Conservation (phyloP, 2,329 filamentous ascomycete species). For the Cladosporium austrohemisphaericum region DNA sequence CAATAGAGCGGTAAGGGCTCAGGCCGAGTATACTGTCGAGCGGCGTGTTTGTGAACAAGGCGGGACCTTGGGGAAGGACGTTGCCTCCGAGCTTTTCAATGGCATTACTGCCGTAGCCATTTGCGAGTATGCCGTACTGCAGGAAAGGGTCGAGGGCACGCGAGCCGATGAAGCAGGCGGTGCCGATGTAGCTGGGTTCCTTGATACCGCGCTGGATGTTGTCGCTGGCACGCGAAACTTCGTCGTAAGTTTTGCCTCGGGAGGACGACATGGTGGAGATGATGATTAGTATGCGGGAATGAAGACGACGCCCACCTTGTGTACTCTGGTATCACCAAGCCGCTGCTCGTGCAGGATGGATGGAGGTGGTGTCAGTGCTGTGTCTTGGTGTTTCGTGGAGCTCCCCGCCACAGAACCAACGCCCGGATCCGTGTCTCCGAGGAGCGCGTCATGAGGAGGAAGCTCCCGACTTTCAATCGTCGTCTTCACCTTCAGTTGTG, state of each 20-base stretch:
- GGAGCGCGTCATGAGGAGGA: too few relatives aligned
- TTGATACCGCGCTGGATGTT: slow-evolving; percentile 40
- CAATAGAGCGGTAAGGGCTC: slow-evolving; percentile 48
- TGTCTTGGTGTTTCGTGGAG: neutral
- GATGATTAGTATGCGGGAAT: neutral
- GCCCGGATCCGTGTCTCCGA: neutral
- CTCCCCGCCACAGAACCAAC: neutral
- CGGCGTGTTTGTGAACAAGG: slow-evolving; percentile 38
- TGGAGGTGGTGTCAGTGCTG: neutral
- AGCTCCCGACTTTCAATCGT: too few relatives aligned
- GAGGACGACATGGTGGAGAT: slow-evolving; percentile 14
- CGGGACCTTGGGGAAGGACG: slow-evolving; percentile 41
- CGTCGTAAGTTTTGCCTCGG: slow-evolving; percentile 8
- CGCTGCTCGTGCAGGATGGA: neutral
- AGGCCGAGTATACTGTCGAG: slow-evolving; percentile 45
- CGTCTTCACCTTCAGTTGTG: too few relatives aligned
- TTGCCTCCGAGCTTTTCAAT: slow-evolving; percentile 46
- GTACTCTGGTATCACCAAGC: neutral
- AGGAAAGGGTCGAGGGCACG: slow-evolving; percentile 47
- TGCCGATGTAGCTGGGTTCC: slow-evolving; percentile 37
- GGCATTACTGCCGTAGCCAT: slow-evolving; percentile 39
- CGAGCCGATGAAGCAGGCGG: slow-evolving; percentile 41
- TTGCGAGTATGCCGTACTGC: slow-evolving; percentile 49
- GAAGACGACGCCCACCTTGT: neutral
- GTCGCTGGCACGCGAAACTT: slow-evolving; percentile 17